Evolutionary conservation across 768 basidiomycete genomes (phyloP), one percentile per base, ranked within the genome.

Genomic region (Boletus tomentosulus): DNA sequence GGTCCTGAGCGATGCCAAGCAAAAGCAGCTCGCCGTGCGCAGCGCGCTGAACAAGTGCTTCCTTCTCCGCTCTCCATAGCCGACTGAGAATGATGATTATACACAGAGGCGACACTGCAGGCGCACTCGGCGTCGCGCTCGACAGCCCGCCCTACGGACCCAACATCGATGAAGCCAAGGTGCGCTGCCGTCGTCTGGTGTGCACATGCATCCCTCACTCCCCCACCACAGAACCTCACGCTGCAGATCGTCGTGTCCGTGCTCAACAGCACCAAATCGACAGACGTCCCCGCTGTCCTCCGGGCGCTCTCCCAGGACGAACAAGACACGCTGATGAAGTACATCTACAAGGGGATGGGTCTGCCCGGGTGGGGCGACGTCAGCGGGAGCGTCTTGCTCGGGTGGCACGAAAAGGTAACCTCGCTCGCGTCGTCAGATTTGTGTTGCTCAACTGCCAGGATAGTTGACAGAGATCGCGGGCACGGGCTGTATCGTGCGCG

Each of bases 341-440:
- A 96, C 66, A 76, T 98, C 15, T 98, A 98, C 82, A 98, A 98
- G 74, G 95, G 92, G 15, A 98, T 97, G 95, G 82, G 77, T 16
- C 70, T 78, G 63, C 75, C 78, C 2, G 84, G 77, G 15, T 77
- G 80, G 68, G 78, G 81, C 30, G 85, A 86, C 57, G 75, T 84
- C 53, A 82, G 77, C 60, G 83, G 84, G 41, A 85, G 82, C 57
- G 83, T 86, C 35, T 71, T 87, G 34, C 70, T 69, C 12, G 89
- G 85, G 13, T 98, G 96, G 96, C 96, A 98, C 66, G 94, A 97
- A 71, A 97, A 96, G 88, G 94, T 94, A 46, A 46, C 12, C 10
- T 33, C 31, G 10, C 11, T 33, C 12, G 15, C 12, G 79, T 66
- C 28, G 3, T 49, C 51, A 28, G n/a, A 22, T 16, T 30, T 10